Base-by-base conservation (phyloP, 768 basidiomycete species). In the Mycena chlorophos region DNA sequence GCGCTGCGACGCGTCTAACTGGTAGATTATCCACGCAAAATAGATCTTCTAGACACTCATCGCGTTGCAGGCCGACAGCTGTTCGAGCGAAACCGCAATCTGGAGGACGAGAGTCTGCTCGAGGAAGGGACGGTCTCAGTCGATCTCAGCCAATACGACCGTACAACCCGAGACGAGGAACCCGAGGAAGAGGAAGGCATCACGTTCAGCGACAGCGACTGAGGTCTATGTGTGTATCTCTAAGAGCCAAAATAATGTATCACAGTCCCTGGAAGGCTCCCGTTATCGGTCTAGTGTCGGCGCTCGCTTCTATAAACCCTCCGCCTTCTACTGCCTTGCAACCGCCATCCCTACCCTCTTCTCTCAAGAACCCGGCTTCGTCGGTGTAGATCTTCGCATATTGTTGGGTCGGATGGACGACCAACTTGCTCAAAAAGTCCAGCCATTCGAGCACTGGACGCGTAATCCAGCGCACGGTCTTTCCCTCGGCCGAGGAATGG, bases 111-210 rank as follows among this genome's bases (percentile, higher is more conserved):
- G 60, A 79, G 72, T 14, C 76, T 94, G 31, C 71, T 88, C 66
- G 95, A 98, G 69, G 96, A 94, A 67, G 94, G 85, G 23, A 82
- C 85, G 0, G 84, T 89, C 51, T 91, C 90, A 20, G 91, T 98
- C 49, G 95, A 98, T 69, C 71, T 91, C 65, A 90, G 86, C 61
- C 88, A 94, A 68, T 99, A 95, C 64, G 89, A 94, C 52, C 80
- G 94, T 58, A 80, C 78, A 37, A 76, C 75, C 42, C 65, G 75
- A 23, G 78, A 81, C 42, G 68, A 87, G 76, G 88, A 91, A 28
- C 84, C 88, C 57, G 85, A 87, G 49, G 86, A 83, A 49, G 79
- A 86, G 56, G 81, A 80, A 22, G 71, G 71, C 50, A 72, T 93
- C 54, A 81, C 82, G 56, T 91, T 94, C 68, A 94, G 91, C 66